Evolutionary conservation across 768 basidiomycete genomes (phyloP).

Genomic region (Serendipita sp.): DNA sequence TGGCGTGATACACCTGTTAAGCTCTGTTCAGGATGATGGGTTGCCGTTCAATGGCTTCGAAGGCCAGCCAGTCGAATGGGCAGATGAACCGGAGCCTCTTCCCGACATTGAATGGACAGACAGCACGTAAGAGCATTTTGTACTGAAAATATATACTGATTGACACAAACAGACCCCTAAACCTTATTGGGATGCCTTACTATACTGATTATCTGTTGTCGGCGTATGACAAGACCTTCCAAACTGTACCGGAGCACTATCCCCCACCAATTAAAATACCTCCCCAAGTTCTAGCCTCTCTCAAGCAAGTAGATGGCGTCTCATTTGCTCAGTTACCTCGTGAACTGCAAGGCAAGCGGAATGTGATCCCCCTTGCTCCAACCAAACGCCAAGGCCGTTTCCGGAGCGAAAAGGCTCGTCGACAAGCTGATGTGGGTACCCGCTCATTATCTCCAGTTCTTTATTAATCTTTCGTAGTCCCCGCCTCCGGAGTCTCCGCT

Average conservation of each 20-base stretch:
- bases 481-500: slow-evolving; percentile 28
- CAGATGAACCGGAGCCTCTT: slow-evolving; percentile 50
- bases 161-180: slow-evolving; percentile 52
- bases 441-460: not conserved
- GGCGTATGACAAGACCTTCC: slow-evolving; percentile 28
- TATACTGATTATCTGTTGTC: slow-evolving; percentile 66
- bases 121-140: slow-evolving; percentile 41
- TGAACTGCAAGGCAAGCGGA: slow-evolving; percentile 70
- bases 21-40: slow-evolving; percentile 37
- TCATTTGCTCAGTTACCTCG: slow-evolving; percentile 81
- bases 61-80: slow-evolving; percentile 74
- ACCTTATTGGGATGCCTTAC: slow-evolving; percentile 74
- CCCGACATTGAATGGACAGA: slow-evolving; percentile 70
- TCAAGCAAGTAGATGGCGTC: slow-evolving; percentile 79
- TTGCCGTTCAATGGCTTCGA: slow-evolving; percentile 79
- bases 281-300: slow-evolving; percentile 50
- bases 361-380: slow-evolving; percentile 45
- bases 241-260: slow-evolving; percentile 24
- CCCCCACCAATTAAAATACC: slow-evolving; percentile 71
- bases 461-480: not conserved
- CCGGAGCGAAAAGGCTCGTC: slow-evolving; percentile 57
- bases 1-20: slow-evolving; percentile 66
- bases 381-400: slow-evolving; percentile 51
- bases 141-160: not conserved
- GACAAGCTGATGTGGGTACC: slow-evolving; percentile 29